A percentile compares a stretch with the other conserved stretches of the same genome.
phyloP scores from a whole-genome alignment of 371 early-diverging fungal genomes.

The Umbelopsis sp. region DNA sequence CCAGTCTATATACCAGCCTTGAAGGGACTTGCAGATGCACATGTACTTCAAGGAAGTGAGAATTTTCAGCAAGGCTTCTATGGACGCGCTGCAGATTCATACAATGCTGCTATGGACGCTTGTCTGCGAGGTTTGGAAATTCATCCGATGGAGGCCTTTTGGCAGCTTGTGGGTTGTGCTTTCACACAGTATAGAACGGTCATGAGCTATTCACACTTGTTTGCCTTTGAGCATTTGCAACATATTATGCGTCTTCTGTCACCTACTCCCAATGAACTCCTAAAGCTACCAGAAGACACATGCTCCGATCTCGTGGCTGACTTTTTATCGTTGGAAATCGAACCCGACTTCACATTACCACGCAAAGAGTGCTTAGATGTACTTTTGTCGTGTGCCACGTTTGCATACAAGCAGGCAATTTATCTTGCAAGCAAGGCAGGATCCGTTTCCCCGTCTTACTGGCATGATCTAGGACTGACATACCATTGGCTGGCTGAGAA shows the following conservation, averaged over 20 bases:
- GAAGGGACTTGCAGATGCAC: conserved; percentile 68
- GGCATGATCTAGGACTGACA: conserved; percentile 53
- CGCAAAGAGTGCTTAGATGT: conserved; percentile 41
- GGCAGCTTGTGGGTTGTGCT: conserved; percentile 77
- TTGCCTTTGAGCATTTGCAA: conserved; percentile 40
- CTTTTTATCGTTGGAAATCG: conserved; percentile 33
- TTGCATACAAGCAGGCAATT: conserved; percentile 59
- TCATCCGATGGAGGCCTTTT: conserved; percentile 51
- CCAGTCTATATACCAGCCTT: conserved; percentile 56
- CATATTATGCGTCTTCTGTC: conserved; percentile 32
- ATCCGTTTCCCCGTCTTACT: conserved; percentile 40
- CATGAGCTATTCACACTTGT: conserved; percentile 51
- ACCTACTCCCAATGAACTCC: conserved; percentile 38
- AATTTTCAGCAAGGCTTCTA: conserved; percentile 71
- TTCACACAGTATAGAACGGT: conserved; percentile 58
- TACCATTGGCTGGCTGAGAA: conserved; percentile 47
- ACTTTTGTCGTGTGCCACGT: conserved; percentile 46
- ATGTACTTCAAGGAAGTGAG: conserved; percentile 64
- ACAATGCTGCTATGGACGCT: conserved; percentile 51
- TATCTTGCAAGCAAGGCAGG: conserved; percentile 43
- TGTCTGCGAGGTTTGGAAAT: conserved; percentile 35
- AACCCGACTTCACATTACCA: conserved; percentile 34
- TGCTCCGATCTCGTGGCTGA: conserved; percentile 36
- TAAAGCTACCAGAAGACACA: conserved; percentile 45
- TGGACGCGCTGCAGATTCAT: conserved; percentile 69